phyloP scores from a whole-genome alignment of 495 filamentous ascomycete species.

The Penicillium pulvis region DNA sequence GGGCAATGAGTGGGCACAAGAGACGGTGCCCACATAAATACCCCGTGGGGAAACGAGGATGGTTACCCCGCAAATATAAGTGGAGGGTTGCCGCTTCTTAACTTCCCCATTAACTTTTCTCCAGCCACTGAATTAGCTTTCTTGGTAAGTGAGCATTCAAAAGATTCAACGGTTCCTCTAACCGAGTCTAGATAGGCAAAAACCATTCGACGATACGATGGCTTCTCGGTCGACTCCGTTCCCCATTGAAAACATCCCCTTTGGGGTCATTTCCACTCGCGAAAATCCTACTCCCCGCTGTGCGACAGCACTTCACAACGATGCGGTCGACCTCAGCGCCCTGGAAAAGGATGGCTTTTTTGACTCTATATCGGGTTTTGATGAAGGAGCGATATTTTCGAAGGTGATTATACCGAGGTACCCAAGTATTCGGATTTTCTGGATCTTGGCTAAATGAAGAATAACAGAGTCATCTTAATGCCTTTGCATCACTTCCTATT shows the following conservation, averaged over 20 bases:
- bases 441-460: too few species aligned
- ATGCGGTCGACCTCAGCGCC: constrained; percentile 70
- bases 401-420: constrained; percentile 6
- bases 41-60: too few species aligned
- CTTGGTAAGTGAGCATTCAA: too few species aligned
- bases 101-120: too few species aligned
- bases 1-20: too few species aligned
- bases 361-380: background rate
- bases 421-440: too few species aligned
- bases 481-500: background rate
- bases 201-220: background rate
- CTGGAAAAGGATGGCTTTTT: constrained; percentile 43
- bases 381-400: constrained; percentile 26
- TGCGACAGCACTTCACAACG: constrained; percentile 66
- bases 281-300: constrained; percentile 51
- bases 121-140: too few species aligned
- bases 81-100: too few species aligned
- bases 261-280: constrained; percentile 71
- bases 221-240: constrained; percentile 48
- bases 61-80: too few species aligned
- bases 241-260: constrained; percentile 78
- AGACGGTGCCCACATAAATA: too few species aligned
- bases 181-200: too few species aligned
- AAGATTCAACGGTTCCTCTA: too few species aligned
- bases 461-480: background rate